phyloP scores from a whole-genome alignment of 148 eudicot genomes.

The Rhododendron vialii region DNA sequence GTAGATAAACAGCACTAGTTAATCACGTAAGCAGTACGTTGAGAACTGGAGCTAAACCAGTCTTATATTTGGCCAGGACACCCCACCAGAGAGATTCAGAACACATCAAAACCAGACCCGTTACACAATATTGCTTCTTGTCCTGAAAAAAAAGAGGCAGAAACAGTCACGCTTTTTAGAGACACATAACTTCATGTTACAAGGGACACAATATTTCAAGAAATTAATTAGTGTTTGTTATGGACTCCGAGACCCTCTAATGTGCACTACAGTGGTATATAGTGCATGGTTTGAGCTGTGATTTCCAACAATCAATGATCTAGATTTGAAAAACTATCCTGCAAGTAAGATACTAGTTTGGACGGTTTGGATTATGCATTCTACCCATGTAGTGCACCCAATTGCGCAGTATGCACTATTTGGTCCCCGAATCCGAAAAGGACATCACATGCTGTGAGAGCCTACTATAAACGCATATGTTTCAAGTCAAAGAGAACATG shows the following conservation, averaged over 20 bases:
- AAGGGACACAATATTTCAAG: not conserved
- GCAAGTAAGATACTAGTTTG: too few relatives aligned
- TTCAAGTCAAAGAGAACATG: not conserved
- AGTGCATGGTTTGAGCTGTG: not conserved
- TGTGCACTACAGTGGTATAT: too few relatives aligned
- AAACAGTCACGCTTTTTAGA: not conserved
- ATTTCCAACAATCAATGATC: not conserved
- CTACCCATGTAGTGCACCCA: not conserved
- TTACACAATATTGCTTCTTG: not conserved
- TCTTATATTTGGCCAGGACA: not conserved
- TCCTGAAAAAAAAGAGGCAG: not conserved
- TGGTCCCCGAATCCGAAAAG: not conserved
- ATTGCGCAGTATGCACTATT: too few relatives aligned
- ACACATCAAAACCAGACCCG: not conserved
- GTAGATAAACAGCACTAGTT: not conserved
- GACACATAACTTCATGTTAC: not conserved
- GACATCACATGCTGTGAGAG: not conserved
- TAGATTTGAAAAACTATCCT: not conserved
- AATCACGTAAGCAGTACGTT: not conserved
- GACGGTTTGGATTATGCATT: too few relatives aligned
- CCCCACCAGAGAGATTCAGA: not conserved
- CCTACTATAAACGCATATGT: not conserved
- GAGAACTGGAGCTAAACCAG: not conserved
- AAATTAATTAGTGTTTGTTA: too few relatives aligned
- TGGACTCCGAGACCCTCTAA: not conserved